Evolutionary conservation across 1,284 basidiomycete genomes (phyloP), one percentile per base, ranked within the genome.

Genomic region (Schizophyllum amplum): DNA sequence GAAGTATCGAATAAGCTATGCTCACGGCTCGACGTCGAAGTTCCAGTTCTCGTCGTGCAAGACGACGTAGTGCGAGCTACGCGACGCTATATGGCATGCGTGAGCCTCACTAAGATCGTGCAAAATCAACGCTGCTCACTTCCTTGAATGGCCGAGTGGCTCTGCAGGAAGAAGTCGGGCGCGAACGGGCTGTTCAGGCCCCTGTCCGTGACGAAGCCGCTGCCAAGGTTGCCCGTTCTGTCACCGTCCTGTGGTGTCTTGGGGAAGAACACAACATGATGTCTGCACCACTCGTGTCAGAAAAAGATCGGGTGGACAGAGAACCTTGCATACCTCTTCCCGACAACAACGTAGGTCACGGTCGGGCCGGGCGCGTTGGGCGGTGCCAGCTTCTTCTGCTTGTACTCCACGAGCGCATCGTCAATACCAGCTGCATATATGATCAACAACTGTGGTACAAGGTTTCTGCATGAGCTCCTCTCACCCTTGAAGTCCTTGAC

Each of bases 131-230:
- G 64, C 51, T 61, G 60, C 55, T 64, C 61, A 63, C 66, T 75
- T 22, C 73, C 73, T 51, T 72, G 67, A 7, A 75, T 60, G 7
- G 70, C 71, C 9, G 66, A 68, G 55, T 76, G 75, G 0, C 66
- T 68, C 55, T 72, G 71, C 0, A 72, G 62, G 57, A 73, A 75
- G 54, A 72, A 75, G 55, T 75, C 74, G 13, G 48, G 48, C 26
- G 67, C 67, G 54, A 68, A 67, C 1, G 69, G 69, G 50, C 62
- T 61, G 0, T 57, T 56, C 6, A 70, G 59, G 5, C 61, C 64
- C n/a, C 52, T 52, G 52, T 70, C 70, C 42, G 70, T 64, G 17
- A 67, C 65, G 7, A 68, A 62, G 0, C 70, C 71, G 2, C 70
- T 66, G 5, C 64, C 64, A 48, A 66, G 69, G 56, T 71, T 71